A percentile compares a stretch with the other conserved stretches of the same genome.
These are phyloP conservation scores for Fusarium staphyleae DNA, from an alignment of 2,329 filamentous ascomycete genomes.

Conservation along the genomic window DNA sequence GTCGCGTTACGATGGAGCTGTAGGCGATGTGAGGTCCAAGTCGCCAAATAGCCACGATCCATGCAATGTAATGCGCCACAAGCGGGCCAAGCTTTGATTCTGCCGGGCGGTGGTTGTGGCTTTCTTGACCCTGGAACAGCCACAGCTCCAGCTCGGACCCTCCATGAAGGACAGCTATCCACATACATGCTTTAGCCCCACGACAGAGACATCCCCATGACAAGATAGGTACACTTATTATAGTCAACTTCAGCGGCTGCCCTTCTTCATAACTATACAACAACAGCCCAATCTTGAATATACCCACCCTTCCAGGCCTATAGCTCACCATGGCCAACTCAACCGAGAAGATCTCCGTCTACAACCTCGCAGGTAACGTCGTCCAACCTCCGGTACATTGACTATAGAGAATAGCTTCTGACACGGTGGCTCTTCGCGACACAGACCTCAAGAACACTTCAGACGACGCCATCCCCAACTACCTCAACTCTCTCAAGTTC, in stretches of 20 bases:
- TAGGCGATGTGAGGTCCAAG: slow-evolving; percentile 28
- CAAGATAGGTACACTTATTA: slow-evolving; percentile 14
- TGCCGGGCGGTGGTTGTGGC: slow-evolving; percentile 2
- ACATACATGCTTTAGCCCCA: slow-evolving; percentile 35
- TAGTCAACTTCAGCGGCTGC: slow-evolving; percentile 26
- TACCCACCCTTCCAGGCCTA: neutral
- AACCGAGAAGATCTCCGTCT: slow-evolving; percentile 67
- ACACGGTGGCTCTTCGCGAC: slow-evolving; percentile 39
- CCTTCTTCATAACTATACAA: slow-evolving; percentile 12
- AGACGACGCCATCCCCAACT: slow-evolving; percentile 93
- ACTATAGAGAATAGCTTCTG: slow-evolving; percentile 24
- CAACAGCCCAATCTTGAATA: neutral
- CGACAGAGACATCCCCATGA: slow-evolving; percentile 20
- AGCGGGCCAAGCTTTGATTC: slow-evolving; percentile 10
- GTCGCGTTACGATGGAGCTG: slow-evolving; percentile 25
- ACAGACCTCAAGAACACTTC: slow-evolving; percentile 95
- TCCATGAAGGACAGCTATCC: slow-evolving; percentile 36
- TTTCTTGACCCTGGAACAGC: slow-evolving; percentile 15
- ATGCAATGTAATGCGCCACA: slow-evolving; percentile 26
- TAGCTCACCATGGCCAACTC: slow-evolving; percentile 45
- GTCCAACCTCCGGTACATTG: neutral
- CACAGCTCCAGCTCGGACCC: slow-evolving; percentile 5
- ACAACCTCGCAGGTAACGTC: slow-evolving; percentile 68
- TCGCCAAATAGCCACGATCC: slow-evolving; percentile 35
- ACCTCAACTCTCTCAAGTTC: slow-evolving; percentile 88